These are phyloP conservation scores for Crithidia thermophila DNA, from an alignment of 208 protist genomes.

Conservation along the genomic window DNA sequence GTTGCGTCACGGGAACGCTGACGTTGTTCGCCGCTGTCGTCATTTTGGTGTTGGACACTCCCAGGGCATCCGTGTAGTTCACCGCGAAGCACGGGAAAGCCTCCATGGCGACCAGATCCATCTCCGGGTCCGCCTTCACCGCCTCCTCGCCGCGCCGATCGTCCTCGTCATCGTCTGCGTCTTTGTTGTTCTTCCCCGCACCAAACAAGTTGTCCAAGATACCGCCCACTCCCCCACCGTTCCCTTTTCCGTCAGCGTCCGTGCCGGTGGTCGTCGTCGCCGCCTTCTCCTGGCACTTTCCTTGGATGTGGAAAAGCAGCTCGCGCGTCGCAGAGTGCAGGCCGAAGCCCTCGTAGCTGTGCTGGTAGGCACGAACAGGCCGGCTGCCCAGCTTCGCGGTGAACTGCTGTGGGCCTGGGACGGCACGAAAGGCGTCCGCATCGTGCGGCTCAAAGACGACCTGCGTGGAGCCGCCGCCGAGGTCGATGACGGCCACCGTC, in stretches of 20 bases:
- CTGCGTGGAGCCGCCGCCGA: conserved; percentile 85
- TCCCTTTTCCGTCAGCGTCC: neutral
- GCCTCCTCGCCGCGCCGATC: neutral
- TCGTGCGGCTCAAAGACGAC: conserved; percentile 66
- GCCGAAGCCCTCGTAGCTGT: conserved; percentile 84
- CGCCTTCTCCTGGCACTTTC: conserved; percentile 6
- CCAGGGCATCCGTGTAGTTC: conserved; percentile 19
- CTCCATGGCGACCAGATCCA: conserved; percentile 8
- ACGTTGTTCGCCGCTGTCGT: too few relatives aligned
- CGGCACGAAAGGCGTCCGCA: neutral
- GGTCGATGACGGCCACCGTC: conserved; percentile 69
- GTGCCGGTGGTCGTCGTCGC: neutral
- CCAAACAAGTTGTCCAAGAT: neutral
- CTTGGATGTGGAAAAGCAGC: conserved; percentile 39
- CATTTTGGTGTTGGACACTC: conserved; percentile 32
- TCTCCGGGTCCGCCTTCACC: neutral
- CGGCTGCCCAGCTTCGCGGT: conserved; percentile 27
- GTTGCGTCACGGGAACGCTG: conserved; percentile 2
- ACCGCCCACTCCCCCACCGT: neutral
- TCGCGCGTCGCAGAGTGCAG: conserved; percentile 57
- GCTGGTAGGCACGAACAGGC: conserved; percentile 63
- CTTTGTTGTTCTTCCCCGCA: neutral
- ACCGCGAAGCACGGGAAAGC: conserved; percentile 39
- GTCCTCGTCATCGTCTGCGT: neutral
- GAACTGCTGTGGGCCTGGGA: conserved; percentile 26